phyloP scores from a whole-genome alignment of 768 basidiomycete species.

The Agrocybe praecox region DNA sequence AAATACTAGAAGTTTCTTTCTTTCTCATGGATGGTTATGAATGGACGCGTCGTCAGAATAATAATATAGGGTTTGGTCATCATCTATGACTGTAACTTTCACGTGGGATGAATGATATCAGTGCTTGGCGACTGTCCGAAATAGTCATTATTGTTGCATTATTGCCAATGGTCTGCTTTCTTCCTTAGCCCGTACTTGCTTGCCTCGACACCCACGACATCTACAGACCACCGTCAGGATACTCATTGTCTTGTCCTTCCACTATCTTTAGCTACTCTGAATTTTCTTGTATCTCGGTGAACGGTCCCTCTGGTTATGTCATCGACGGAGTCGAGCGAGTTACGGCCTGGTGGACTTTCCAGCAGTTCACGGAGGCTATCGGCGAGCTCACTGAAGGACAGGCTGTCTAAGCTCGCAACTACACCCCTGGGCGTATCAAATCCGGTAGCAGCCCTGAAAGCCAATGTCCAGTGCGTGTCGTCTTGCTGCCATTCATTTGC shows the following conservation, averaged over 20 bases:
- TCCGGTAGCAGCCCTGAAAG: conserved; percentile 66
- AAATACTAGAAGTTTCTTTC: conserved; percentile 7
- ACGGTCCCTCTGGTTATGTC: too few species aligned
- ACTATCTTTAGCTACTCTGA: too few species aligned
- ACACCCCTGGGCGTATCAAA: conserved; percentile 49
- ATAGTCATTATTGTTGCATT: too few species aligned
- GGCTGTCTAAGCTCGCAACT: conserved; percentile 60
- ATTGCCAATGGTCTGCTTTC: too few species aligned
- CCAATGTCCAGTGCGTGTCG: conserved; percentile 70
- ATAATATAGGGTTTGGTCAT: too few species aligned
- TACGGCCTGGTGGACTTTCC: conserved; percentile 7
- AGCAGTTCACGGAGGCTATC: conserved; percentile 48
- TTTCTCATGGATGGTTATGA: neutral
- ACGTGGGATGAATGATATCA: too few species aligned
- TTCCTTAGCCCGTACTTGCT: too few species aligned
- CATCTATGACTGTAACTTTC: too few species aligned
- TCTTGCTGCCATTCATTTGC: neutral
- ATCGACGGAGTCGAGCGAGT: neutral
- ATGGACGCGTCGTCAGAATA: too few species aligned
- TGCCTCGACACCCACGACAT: neutral
- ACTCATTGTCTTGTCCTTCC: too few species aligned
- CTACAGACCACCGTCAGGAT: neutral
- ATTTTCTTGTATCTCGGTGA: too few species aligned
- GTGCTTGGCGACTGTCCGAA: too few species aligned
- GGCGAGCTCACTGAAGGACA: conserved; percentile 61